Base-by-base conservation (phyloP, 805 yeast species). In the Wickerhamomyces bovis region DNA sequence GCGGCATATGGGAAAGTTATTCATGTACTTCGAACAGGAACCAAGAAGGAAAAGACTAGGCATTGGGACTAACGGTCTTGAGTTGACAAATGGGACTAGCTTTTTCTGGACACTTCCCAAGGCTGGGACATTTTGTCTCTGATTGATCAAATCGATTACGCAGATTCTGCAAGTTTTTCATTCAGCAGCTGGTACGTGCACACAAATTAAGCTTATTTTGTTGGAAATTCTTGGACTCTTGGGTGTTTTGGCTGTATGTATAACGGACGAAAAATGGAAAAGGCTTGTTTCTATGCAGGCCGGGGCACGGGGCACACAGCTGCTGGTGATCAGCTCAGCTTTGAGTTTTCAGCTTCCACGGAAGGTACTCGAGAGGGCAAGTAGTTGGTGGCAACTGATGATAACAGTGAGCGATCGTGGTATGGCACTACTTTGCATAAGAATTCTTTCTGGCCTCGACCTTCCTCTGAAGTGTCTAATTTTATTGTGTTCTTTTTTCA, bases 81-180 rank as follows among this genome's bases (percentile, higher is more conserved):
- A 2, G 21, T 19, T 18, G 31, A 41, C 20, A 28, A 20, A 13
- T 20, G 43, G 25, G 38, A 13, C 33, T 31, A 39, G 42, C 13
- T 12, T 11, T 6, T 16, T 26, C 7, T 16, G 22, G 42, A 26
- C 22, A 28, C 13, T 28, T 28, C 20, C 21, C 3, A 19, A 19
- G 13, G 19, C 18, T 13, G 15, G 30, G 20, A 28, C 35, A 12
- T 41, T 20, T 39, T 39, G 19, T 22, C 41, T 23, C 26, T 41
- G 36, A 41, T 31, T 41, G 43, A 41, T 41, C 43, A 18, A 33
- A 33, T 33, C 36, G 36, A 33, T 33, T 33, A 33, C 20, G 36
- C 36, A 33, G 36, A n/a, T 18, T 33, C 31, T 28, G 31, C n/a
- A 28, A 28, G 31, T 28, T 28, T 28, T 13, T 12, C n/a, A 28